phyloP scores from a whole-genome alignment of 2,329 filamentous ascomycete genomes.

The Fusarium sp. region DNA sequence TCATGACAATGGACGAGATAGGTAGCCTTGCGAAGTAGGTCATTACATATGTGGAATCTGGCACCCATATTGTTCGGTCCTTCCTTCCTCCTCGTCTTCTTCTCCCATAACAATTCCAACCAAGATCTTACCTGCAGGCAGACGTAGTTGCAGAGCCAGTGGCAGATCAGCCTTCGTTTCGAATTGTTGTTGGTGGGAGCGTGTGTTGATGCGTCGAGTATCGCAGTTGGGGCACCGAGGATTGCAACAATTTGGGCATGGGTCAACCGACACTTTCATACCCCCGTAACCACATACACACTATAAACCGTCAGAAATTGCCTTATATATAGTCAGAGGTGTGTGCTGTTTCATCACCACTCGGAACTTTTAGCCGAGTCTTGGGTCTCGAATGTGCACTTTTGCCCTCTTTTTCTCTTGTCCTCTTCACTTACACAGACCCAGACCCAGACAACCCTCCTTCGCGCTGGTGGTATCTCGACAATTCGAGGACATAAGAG shows the following conservation, averaged over 20 bases:
- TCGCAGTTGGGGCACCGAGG: conserved; percentile 33
- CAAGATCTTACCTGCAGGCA: not conserved
- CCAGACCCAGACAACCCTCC: conserved; percentile 21
- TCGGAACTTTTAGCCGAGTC: not conserved
- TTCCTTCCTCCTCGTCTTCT: not conserved
- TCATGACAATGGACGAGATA: not conserved
- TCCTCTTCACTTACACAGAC: conserved; percentile 13
- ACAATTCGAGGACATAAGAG: not conserved
- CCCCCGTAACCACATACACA: conserved; percentile 36
- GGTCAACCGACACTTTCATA: conserved; percentile 36
- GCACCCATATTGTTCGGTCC: not conserved
- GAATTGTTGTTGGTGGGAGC: too few relatives aligned
- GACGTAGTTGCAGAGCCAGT: not conserved
- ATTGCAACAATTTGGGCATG: conserved; percentile 24
- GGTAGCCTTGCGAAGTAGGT: not conserved
- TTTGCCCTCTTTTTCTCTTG: not conserved
- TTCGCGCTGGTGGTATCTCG: not conserved
- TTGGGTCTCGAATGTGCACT: not conserved
- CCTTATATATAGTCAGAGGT: not conserved
- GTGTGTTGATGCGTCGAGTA: conserved; percentile 21
- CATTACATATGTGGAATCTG: not conserved
- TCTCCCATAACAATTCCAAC: not conserved
- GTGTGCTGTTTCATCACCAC: too few relatives aligned
- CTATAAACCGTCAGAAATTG: conserved; percentile 15
- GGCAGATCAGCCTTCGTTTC: too few relatives aligned